Conservation (phyloP, 768 basidiomycete genomes). For the Amanita phalloides region DNA sequence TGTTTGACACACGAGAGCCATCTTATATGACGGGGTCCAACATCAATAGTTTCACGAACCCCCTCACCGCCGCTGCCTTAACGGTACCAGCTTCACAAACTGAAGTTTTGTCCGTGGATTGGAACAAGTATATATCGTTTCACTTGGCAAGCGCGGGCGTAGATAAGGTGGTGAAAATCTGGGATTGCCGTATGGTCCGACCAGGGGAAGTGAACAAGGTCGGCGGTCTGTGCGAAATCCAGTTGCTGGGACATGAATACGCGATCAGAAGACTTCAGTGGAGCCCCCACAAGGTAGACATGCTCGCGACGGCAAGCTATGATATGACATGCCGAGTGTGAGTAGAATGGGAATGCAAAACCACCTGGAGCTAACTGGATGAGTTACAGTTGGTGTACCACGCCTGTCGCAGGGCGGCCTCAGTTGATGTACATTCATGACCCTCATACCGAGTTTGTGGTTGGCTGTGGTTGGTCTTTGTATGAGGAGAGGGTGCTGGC, state of each 20-base stretch:
- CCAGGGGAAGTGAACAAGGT: slow-evolving; percentile 42
- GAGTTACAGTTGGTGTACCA: slow-evolving; percentile 60
- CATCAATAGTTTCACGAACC: slow-evolving; percentile 50
- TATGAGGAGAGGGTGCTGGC: slow-evolving; percentile 82
- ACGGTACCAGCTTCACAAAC: slow-evolving; percentile 70
- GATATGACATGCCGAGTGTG: slow-evolving; percentile 96
- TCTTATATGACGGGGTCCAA: slow-evolving; percentile 43
- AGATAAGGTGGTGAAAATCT: slow-evolving; percentile 65
- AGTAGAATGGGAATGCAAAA: slow-evolving; percentile 16
- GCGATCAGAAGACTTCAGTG: slow-evolving; percentile 85
- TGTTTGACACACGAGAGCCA: slow-evolving; percentile 72
- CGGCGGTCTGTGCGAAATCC: slow-evolving; percentile 61
- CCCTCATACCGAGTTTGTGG: slow-evolving; percentile 90
- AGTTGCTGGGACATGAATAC: slow-evolving; percentile 79
- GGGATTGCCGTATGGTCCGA: slow-evolving; percentile 85
- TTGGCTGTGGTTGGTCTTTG: slow-evolving; percentile 86
- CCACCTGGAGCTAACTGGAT: background rate
- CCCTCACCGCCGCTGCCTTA: slow-evolving; percentile 59
- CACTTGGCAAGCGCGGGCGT: slow-evolving; percentile 71
- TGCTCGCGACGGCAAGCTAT: slow-evolving; percentile 65
- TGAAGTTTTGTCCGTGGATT: slow-evolving; percentile 77
- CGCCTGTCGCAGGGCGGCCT: slow-evolving; percentile 33
- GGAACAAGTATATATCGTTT: slow-evolving; percentile 87
- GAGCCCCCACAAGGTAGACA: slow-evolving; percentile 68
- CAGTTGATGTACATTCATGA: slow-evolving; percentile 67